A percentile compares a stretch with the other conserved stretches of the same genome.
Evolutionary conservation across 495 filamentous ascomycete species (phyloP).

Genomic region (Bacidia rubella): DNA sequence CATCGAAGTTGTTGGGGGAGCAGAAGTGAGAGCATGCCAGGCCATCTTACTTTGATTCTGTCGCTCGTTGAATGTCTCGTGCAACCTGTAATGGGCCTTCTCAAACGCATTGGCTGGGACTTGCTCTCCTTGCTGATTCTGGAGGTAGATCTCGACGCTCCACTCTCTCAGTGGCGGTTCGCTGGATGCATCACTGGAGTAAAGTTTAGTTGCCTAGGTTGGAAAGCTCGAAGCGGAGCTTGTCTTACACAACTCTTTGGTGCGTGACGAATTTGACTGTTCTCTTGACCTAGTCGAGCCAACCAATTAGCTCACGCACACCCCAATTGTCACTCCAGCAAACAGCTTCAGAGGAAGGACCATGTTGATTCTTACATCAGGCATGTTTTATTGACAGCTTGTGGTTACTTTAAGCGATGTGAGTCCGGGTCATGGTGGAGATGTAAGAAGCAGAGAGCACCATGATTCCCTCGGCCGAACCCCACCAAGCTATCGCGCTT

Average conservation of each 20-base stretch:
- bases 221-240: slow-evolving; percentile 8
- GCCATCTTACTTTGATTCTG: slow-evolving; percentile 59
- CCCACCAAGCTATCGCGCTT: too few relatives aligned
- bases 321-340: too few relatives aligned
- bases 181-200: slow-evolving; percentile 53
- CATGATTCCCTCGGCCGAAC: too few relatives aligned
- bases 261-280: slow-evolving; percentile 84
- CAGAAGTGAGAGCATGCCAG: neutral
- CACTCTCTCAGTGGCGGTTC: slow-evolving; percentile 80
- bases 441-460: too few relatives aligned
- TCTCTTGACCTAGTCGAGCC: slow-evolving; percentile 53
- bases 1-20: neutral
- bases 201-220: slow-evolving; percentile 6
- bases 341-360: too few relatives aligned
- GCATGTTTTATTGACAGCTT: slow-evolving; percentile 8
- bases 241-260: slow-evolving; percentile 68
- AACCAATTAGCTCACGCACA: neutral
- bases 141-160: slow-evolving; percentile 47
- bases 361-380: slow-evolving; percentile 17
- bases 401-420: neutral
- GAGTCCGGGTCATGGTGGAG: too few relatives aligned
- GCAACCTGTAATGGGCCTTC: slow-evolving; percentile 80
- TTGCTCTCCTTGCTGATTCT: slow-evolving; percentile 48
- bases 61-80: slow-evolving; percentile 77
- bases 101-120: slow-evolving; percentile 74